A percentile compares a stretch with the other conserved stretches of the same genome.
Conservation (phyloP, 176 grass and related monocot genomes). For the Musa schizocarpa region DNA sequence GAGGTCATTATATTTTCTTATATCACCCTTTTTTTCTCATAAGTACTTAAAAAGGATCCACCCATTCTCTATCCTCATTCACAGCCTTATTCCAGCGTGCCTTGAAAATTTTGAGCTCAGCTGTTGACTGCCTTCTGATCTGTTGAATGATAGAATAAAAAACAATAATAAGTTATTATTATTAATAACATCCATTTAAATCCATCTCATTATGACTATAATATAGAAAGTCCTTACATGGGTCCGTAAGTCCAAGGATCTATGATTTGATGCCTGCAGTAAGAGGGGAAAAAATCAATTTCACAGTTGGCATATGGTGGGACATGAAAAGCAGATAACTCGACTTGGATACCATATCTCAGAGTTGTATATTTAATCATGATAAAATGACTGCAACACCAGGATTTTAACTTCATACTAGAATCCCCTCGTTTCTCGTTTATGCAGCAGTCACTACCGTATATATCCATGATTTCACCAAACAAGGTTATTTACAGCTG, state of each 20-base stretch:
- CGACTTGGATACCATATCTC: too few relatives aligned
- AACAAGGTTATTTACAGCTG: too few relatives aligned
- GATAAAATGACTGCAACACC: too few relatives aligned
- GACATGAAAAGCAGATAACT: too few relatives aligned
- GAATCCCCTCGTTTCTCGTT: too few relatives aligned
- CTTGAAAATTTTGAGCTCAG: slow-evolving; percentile 73
- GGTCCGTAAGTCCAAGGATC: slow-evolving; percentile 75
- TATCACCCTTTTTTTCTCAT: slow-evolving; percentile 5
- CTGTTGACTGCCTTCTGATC: slow-evolving; percentile 87
- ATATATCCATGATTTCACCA: too few relatives aligned
- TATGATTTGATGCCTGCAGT: background rate
- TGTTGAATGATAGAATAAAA: slow-evolving; percentile 22
- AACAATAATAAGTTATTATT: background rate
- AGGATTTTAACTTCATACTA: too few relatives aligned
- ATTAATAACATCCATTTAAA: background rate
- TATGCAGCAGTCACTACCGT: too few relatives aligned
- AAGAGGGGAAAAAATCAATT: background rate
- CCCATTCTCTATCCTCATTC: slow-evolving; percentile 67
- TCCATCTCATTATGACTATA: slow-evolving; percentile 2
- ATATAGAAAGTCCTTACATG: slow-evolving; percentile 36
- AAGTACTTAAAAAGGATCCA: slow-evolving; percentile 44
- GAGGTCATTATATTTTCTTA: background rate
- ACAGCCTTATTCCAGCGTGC: slow-evolving; percentile 79
- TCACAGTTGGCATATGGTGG: too few relatives aligned
- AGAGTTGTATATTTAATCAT: too few relatives aligned